Conservation (phyloP, 73 alveolate species). For the Tetrahymena thermophila region DNA sequence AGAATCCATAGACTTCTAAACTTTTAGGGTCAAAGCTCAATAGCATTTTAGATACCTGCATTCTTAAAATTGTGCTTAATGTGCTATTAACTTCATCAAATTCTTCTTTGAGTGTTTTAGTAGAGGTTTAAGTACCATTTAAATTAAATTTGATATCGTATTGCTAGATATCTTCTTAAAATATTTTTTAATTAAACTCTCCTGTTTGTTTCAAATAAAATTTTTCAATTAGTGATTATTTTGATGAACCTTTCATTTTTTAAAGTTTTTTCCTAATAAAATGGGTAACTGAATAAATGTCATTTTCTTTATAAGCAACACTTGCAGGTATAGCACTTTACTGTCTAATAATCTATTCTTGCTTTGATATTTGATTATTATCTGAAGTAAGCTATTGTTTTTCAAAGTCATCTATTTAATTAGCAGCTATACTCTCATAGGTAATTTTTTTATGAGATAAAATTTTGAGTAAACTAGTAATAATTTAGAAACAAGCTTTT, state of each 20-base stretch:
- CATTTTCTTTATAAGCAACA: neutral
- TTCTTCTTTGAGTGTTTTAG: neutral
- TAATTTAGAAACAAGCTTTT: neutral
- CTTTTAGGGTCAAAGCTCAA: neutral
- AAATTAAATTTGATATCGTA: neutral
- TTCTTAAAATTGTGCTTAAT: neutral
- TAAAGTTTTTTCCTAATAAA: neutral
- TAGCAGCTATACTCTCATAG: neutral
- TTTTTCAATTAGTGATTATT: neutral
- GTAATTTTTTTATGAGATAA: neutral
- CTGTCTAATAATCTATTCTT: no score
- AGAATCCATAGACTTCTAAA: neutral
- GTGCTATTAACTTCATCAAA: neutral
- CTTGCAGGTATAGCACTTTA: neutral
- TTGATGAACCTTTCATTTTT: neutral
- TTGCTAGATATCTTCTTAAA: neutral
- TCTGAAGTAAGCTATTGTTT: no score
- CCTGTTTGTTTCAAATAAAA: neutral
- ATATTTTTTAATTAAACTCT: neutral
- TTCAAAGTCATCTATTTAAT: neutral
- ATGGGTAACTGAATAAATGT: neutral
- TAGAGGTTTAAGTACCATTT: neutral
- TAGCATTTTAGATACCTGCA: no score
- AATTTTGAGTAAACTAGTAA: no score
- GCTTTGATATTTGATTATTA: no score